Conservation (phyloP, 2,329 filamentous ascomycete species). For the Emericellopsis cladophorae region DNA sequence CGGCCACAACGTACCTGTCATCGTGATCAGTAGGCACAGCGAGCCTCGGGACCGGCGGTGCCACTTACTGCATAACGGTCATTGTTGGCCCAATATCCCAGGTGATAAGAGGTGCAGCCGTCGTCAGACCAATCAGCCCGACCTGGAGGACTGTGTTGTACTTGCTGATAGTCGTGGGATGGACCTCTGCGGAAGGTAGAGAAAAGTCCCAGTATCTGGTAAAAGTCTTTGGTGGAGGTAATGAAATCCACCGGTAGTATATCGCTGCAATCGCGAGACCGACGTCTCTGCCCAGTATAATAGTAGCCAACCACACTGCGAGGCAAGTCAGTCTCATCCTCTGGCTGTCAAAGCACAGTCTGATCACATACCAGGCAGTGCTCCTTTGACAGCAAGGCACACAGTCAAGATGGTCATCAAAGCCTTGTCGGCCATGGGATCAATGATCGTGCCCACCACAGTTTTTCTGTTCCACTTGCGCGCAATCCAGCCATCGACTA, state of each 20-base stretch:
- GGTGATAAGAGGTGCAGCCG: conserved; percentile 65
- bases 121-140: conserved; percentile 71
- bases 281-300: conserved; percentile 82
- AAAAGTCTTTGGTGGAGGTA: conserved; percentile 89
- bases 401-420: conserved; percentile 91
- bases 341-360: background rate
- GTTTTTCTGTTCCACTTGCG: conserved; percentile 79
- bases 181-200: conserved; percentile 74
- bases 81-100: conserved; percentile 41
- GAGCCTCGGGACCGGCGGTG: background rate
- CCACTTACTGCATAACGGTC: conserved; percentile 50
- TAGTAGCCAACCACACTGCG: conserved; percentile 70
- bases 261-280: conserved; percentile 75
- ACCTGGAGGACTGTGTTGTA: conserved; percentile 91
- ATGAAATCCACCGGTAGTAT: conserved; percentile 90
- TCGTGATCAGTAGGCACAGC: conserved; percentile 1
- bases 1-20: conserved; percentile 66
- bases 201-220: conserved; percentile 94
- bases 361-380: conserved; percentile 55
- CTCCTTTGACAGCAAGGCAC: conserved; percentile 70
- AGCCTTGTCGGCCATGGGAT: conserved; percentile 93
- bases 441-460: conserved; percentile 87
- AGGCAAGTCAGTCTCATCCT: background rate
- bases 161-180: conserved; percentile 74
- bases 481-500: conserved; percentile 90